Conservation (phyloP, 2,329 filamentous ascomycete species). For the Monilinia fructigena region DNA sequence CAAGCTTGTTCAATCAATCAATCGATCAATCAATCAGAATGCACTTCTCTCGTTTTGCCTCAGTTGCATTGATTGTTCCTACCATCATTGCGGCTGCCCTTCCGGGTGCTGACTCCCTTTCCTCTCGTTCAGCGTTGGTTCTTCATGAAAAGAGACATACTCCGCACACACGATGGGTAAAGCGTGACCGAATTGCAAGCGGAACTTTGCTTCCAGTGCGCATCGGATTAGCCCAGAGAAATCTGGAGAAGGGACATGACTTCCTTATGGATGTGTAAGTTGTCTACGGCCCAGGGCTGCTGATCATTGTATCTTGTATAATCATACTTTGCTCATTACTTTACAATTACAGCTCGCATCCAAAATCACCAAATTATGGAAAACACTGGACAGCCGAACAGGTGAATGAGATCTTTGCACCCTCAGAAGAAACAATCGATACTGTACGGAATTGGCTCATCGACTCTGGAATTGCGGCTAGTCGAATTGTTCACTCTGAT, state of each 20-base stretch:
- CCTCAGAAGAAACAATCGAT: slow-evolving; percentile 38
- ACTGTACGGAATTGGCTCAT: slow-evolving; percentile 41
- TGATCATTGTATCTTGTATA: neutral
- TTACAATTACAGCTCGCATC: slow-evolving; percentile 31
- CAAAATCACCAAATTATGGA: slow-evolving; percentile 40
- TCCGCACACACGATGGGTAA: slow-evolving; percentile 26
- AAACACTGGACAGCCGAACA: slow-evolving; percentile 41
- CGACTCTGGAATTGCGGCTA: slow-evolving; percentile 37
- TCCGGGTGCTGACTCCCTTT: neutral
- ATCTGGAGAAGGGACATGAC: slow-evolving; percentile 46
- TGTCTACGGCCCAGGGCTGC: neutral
- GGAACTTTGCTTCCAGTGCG: slow-evolving; percentile 43
- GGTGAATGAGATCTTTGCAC: slow-evolving; percentile 40
- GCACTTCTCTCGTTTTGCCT: slow-evolving; percentile 15
- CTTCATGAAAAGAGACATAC: slow-evolving; percentile 29
- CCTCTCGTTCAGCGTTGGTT: slow-evolving; percentile 14
- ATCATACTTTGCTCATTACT: neutral
- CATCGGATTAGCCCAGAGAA: slow-evolving; percentile 47
- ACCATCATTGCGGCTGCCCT: slow-evolving; percentile 6
- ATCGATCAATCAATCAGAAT: slow-evolving; percentile 11
- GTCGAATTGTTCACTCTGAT: slow-evolving; percentile 40
- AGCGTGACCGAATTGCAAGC: slow-evolving; percentile 24
- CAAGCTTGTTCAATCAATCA: slow-evolving; percentile 7
- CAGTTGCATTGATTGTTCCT: slow-evolving; percentile 1
- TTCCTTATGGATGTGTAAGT: slow-evolving; percentile 43